Percentiles rank a stretch among this genome's conserved stretches.
phyloP scores from a whole-genome alignment of 345 rosid species.

The Psidium guajava region DNA sequence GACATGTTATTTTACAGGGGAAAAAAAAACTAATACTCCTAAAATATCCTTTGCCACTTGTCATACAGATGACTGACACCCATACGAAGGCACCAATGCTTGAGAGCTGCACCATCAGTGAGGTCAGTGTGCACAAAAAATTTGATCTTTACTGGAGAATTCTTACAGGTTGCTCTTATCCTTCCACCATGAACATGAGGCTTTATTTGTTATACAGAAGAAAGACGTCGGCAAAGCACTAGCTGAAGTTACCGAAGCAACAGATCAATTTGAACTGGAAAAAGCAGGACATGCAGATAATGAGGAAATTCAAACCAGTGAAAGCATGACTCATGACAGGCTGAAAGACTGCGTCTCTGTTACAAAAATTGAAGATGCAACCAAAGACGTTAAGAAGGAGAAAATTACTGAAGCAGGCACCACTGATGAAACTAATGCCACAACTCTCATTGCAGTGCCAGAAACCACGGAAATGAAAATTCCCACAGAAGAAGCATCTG shows the following conservation, averaged over 20 bases:
- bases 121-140: background rate
- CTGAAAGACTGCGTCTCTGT: background rate
- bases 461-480: background rate
- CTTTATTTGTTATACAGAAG: background rate
- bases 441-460: background rate
- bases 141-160: background rate
- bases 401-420: background rate
- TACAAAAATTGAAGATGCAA: background rate
- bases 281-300: background rate
- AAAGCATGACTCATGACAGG: background rate
- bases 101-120: background rate
- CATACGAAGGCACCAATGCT: background rate
- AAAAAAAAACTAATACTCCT: no score
- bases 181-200: background rate
- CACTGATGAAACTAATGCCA: background rate
- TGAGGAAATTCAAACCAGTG: background rate
- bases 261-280: background rate
- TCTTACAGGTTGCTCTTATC: background rate
- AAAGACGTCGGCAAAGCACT: background rate
- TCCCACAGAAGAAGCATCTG: background rate
- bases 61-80: background rate
- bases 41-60: background rate
- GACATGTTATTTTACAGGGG: background rate
- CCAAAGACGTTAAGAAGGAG: background rate
- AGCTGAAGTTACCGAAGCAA: background rate